These are phyloP conservation scores for Cinnamomum chago DNA, from an alignment of 164 flowering plant species.

Conservation along the genomic window DNA sequence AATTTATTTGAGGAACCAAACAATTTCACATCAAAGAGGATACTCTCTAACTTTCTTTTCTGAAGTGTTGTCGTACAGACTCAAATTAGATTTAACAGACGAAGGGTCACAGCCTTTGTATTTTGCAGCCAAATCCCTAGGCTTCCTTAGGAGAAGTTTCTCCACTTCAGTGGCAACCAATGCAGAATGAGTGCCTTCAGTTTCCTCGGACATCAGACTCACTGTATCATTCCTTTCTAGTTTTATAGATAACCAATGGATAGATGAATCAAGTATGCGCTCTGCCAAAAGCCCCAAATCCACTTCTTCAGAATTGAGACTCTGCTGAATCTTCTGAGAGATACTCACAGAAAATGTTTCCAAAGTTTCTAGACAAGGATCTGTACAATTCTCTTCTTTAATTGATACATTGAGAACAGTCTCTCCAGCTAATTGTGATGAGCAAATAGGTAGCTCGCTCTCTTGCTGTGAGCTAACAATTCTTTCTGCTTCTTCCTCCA, in stretches of 20 bases:
- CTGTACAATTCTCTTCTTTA: slow-evolving; percentile 30
- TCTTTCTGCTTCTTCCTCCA: slow-evolving; percentile 20
- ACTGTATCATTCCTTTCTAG: slow-evolving; percentile 20
- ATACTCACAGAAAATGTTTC: slow-evolving; percentile 34
- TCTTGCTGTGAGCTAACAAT: slow-evolving; percentile 27
- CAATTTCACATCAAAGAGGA: slow-evolving; percentile 31
- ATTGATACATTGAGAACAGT: slow-evolving; percentile 22
- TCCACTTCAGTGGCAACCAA: slow-evolving; percentile 37
- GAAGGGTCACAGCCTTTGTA: slow-evolving; percentile 28
- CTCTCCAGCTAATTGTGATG: slow-evolving; percentile 38
- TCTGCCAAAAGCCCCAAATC: slow-evolving; percentile 75
- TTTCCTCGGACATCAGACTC: slow-evolving; percentile 15
- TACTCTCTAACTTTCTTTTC: slow-evolving; percentile 70
- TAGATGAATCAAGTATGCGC: slow-evolving; percentile 56
- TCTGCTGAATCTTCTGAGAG: slow-evolving; percentile 52
- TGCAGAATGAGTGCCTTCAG: slow-evolving; percentile 21
- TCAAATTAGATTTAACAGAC: slow-evolving; percentile 21
- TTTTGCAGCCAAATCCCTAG: slow-evolving; percentile 56
- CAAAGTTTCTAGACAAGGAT: slow-evolving; percentile 31
- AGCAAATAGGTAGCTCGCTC: slow-evolving; percentile 34
- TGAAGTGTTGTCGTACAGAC: slow-evolving; percentile 22
- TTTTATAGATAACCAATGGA: slow-evolving; percentile 44
- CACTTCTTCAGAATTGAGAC: slow-evolving; percentile 53
- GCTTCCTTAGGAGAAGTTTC: slow-evolving; percentile 50
- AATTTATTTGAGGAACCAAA: neutral